These are phyloP conservation scores for Akanthomyces lecanii DNA, from an alignment of 2,329 filamentous ascomycete genomes.

Conservation along the genomic window DNA sequence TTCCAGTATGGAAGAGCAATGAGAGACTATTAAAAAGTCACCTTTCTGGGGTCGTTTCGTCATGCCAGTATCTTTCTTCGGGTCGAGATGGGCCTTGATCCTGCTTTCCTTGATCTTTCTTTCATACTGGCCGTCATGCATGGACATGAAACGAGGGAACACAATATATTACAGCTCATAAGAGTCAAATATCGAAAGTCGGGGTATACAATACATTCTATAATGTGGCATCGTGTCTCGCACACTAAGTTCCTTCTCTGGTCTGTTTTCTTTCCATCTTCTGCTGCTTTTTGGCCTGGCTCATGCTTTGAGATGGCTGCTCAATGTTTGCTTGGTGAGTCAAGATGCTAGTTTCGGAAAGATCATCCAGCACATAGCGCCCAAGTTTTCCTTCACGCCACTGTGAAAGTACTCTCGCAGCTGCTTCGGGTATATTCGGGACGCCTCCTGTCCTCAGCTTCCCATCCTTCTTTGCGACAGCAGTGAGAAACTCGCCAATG, in stretches of 20 bases:
- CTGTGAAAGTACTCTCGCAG: constrained; percentile 73
- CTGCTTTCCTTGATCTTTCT: neutral
- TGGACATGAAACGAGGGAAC: neutral
- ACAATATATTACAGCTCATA: neutral
- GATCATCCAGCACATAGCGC: constrained; percentile 72
- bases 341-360: constrained; percentile 56
- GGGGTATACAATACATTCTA: constrained; percentile 11
- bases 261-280: constrained; percentile 53
- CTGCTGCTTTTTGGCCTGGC: constrained; percentile 63
- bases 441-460: constrained; percentile 69
- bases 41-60: neutral
- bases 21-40: neutral
- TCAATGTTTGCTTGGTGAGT: constrained; percentile 43
- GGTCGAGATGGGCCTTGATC: too few species aligned
- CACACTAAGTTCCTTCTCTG: constrained; percentile 16
- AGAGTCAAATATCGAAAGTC: neutral
- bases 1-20: neutral
- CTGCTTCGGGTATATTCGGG: constrained; percentile 67
- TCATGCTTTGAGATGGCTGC: constrained; percentile 55
- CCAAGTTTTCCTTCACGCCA: constrained; percentile 78
- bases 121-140: neutral
- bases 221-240: neutral
- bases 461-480: constrained; percentile 69
- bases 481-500: constrained; percentile 65
- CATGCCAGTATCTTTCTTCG: neutral